Evolutionary conservation across 75 land plant species (phyloP), one percentile per base, ranked within the genome.

Genomic region (Cupressus sempervirens): DNA sequence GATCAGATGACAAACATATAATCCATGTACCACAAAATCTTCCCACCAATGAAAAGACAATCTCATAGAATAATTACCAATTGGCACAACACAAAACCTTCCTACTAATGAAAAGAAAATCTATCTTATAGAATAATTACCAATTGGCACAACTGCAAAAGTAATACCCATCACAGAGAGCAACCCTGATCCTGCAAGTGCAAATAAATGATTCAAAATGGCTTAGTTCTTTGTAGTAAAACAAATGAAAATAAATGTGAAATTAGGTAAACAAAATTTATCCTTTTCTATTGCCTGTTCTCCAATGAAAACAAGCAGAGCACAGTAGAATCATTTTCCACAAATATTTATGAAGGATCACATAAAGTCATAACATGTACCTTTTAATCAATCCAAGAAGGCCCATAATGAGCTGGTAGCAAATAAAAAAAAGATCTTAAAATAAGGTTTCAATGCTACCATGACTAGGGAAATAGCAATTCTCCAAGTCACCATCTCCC

Each of bases 111-210:
- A 77, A 77, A 41, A 41, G 26, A 23, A 43, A 41, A 1, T 40
- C 26, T 77, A 18, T 77, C 41, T 13, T 8, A 77, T 8, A 77
- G 18, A 41, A 35, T 16, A 50, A 74, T 80, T 45, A 86, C 90
- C 88, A 48, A 89, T 75, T 43, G 90, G 88, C 20, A 89, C 83
- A 68, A 84, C 87, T 18, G 90, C 46, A 84, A 89, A 87, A 0
- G 90, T 84, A 56, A 89, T 85, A 38, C 90, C 90, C 90, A 89
- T 89, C 45, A 89, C 90, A 16, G 90, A 89, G 40, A 89, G 80
- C 83, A 89, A 72, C 13, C 90, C 90, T 30, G 90, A 87, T 54
- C 90, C 90, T 89, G 85, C 88, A 86, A 58, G 67, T 89, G 85
- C 88, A 86, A 58, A 82, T 32, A 84, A 75, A 77, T 41, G 26